Conservation (phyloP, 2,329 filamentous ascomycete species). For the Lachnellula cervina region DNA sequence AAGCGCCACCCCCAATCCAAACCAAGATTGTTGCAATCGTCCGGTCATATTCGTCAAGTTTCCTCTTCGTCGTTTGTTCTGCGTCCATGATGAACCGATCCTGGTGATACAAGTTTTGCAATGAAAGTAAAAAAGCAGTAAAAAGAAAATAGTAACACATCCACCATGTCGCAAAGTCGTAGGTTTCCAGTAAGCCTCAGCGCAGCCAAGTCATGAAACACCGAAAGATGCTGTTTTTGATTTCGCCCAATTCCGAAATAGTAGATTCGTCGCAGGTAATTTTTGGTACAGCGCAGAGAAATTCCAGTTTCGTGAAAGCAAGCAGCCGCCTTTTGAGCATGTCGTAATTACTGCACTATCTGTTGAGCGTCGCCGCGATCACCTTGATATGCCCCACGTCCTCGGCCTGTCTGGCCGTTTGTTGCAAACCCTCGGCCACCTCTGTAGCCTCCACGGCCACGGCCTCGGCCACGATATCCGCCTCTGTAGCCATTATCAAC, state of each 20-base stretch:
- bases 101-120: conserved; percentile 28
- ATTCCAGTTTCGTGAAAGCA: conserved; percentile 13
- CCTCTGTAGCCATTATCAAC: conserved; percentile 76
- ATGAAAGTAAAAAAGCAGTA: conserved; percentile 17
- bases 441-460: conserved; percentile 42
- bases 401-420: conserved; percentile 22
- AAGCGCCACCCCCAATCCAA: conserved; percentile 11
- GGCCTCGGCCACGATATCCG: conserved; percentile 73
- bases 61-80: conserved; percentile 13
- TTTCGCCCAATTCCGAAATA: conserved; percentile 18
- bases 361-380: conserved; percentile 26
- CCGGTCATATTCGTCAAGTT: conserved; percentile 18
- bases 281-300: conserved; percentile 28
- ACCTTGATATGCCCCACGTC: conserved; percentile 27
- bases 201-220: not conserved
- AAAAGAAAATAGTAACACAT: conserved; percentile 12
- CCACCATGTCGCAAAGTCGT: not conserved
- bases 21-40: conserved; percentile 12
- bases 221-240: not conserved
- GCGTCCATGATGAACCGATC: conserved; percentile 11
- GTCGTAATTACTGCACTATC: conserved; percentile 18
- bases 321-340: not conserved
- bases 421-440: conserved; percentile 22
- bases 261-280: conserved; percentile 18
- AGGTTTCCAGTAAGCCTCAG: not conserved